These are phyloP conservation scores for Myxozyma monticola DNA, from an alignment of 805 yeast species.

Conservation along the genomic window DNA sequence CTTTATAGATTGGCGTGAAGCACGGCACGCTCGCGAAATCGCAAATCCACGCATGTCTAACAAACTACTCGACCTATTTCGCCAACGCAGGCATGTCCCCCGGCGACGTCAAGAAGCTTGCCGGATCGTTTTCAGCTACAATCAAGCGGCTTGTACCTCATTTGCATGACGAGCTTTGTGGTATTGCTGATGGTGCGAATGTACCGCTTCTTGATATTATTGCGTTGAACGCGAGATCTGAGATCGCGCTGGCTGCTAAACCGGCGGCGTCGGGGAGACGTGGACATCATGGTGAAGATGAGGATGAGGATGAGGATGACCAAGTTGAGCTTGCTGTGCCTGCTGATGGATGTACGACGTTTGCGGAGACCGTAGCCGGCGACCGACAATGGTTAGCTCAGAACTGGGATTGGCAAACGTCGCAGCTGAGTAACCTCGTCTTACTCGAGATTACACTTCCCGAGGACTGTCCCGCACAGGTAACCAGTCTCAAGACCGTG, in stretches of 20 bases:
- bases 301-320: conserved; percentile 3
- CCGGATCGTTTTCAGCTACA: conserved; percentile 36
- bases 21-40: conserved; percentile 42
- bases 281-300: conserved; percentile 1
- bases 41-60: conserved; percentile 38
- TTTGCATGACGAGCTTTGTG: conserved; percentile 41
- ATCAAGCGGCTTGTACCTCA: conserved; percentile 38
- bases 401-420: conserved; percentile 48
- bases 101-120: conserved; percentile 38
- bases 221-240: conserved; percentile 44
- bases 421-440: conserved; percentile 35
- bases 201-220: conserved; percentile 41
- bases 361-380: conserved; percentile 34
- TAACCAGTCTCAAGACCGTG: conserved; percentile 35
- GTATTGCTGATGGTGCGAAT: conserved; percentile 44
- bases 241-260: conserved; percentile 39
- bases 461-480: conserved; percentile 12
- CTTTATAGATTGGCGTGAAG: conserved; percentile 38
- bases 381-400: conserved; percentile 39
- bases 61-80: conserved; percentile 38
- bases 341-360: conserved; percentile 46
- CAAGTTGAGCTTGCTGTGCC: conserved; percentile 18
- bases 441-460: conserved; percentile 35
- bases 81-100: conserved; percentile 36
- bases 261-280: conserved; percentile 27